Percentiles rank a stretch among this genome's conserved stretches.
Conservation (phyloP, 306 rosid species). For the Dalbergia cultrata region DNA sequence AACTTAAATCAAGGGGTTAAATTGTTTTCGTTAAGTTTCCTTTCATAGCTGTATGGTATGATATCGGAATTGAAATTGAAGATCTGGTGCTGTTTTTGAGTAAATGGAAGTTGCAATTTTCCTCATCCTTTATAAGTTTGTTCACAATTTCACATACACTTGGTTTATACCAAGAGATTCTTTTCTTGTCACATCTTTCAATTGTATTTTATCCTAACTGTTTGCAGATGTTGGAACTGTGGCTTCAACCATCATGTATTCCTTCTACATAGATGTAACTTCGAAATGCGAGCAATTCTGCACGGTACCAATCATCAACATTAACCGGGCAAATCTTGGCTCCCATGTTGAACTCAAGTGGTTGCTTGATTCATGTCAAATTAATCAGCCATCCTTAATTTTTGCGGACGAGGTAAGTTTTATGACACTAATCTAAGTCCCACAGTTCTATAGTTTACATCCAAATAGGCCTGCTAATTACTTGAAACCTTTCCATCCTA, state of each 20-base stretch:
- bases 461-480: conserved; percentile 3
- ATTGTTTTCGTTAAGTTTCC: too few species aligned
- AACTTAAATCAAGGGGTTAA: too few species aligned
- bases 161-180: background rate
- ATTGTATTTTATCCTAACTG: conserved; percentile 20
- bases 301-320: conserved; percentile 84
- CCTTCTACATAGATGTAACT: conserved; percentile 78
- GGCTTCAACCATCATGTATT: conserved; percentile 78
- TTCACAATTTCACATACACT: background rate
- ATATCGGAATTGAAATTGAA: too few species aligned
- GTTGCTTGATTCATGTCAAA: conserved; percentile 86
- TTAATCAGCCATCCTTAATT: conserved; percentile 71
- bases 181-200: conserved; percentile 14
- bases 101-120: too few species aligned
- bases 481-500: conserved; percentile 17
- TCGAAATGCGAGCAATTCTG: conserved; percentile 57
- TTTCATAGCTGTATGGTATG: too few species aligned
- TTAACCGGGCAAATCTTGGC: conserved; percentile 67
- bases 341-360: conserved; percentile 82
- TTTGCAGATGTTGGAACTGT: conserved; percentile 76
- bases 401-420: conserved; percentile 82
- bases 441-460: background rate
- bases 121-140: background rate
- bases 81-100: too few species aligned
- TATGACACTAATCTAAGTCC: background rate